Percentiles rank a stretch among this genome's conserved stretches.
These are phyloP conservation scores for Tarenaya hassleriana DNA, from an alignment of 345 rosid species.

Conservation along the genomic window DNA sequence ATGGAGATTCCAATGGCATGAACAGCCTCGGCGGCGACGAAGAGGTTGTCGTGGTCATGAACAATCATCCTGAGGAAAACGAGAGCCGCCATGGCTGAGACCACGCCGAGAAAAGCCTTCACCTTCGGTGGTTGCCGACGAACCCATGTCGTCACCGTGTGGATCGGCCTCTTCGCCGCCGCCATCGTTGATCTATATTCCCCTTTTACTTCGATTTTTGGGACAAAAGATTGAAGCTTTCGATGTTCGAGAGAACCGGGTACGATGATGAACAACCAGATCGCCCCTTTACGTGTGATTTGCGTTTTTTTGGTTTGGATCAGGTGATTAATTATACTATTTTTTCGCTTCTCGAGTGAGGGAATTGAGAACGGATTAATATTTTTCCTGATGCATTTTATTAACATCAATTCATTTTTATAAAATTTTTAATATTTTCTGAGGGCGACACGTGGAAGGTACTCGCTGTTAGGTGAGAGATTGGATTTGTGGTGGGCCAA, in stretches of 20 bases:
- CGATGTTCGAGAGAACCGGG: no score
- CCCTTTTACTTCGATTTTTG: no score
- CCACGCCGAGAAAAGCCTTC: conserved; percentile 50
- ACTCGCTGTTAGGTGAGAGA: conserved; percentile 19
- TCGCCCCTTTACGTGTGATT: no score
- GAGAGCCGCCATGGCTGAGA: conserved; percentile 51
- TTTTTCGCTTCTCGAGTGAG: no score
- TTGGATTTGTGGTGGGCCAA: conserved; percentile 16
- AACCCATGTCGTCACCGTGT: conserved; percentile 54
- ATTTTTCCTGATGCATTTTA: conserved; percentile 20
- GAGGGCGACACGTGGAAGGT: conserved; percentile 29
- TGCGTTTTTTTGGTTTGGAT: no score
- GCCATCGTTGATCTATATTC: no score
- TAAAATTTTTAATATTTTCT: no score
- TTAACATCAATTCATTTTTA: conserved; percentile 21
- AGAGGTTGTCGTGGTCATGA: conserved; percentile 81
- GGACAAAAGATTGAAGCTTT: no score
- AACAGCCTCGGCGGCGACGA: conserved; percentile 79
- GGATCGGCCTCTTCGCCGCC: conserved; percentile 53
- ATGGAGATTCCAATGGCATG: conserved; percentile 74
- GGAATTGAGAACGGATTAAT: conserved; percentile 1
- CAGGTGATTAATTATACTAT: no score
- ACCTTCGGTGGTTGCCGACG: conserved; percentile 82
- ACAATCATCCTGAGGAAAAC: conserved; percentile 66
- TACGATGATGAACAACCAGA: no score